Base-by-base conservation (phyloP, 139 green algal genomes). In the Chlamydomonas schloesseri region DNA sequence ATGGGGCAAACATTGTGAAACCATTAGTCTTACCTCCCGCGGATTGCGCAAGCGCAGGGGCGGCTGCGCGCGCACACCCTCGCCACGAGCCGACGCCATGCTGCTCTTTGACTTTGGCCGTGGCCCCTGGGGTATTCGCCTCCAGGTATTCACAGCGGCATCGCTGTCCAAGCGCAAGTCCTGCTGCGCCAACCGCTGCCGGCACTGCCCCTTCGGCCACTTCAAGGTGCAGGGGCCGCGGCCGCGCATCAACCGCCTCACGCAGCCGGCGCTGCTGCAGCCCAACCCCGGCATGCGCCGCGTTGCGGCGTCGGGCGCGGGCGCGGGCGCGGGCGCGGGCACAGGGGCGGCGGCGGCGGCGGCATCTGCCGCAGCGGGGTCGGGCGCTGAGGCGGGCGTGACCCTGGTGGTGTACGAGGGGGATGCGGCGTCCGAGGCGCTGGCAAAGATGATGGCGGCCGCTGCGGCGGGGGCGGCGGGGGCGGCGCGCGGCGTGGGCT, bases 161-260 rank as follows among this genome's bases (percentile, higher is more conserved):
- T 29, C 20, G 0, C 74, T 89, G 55, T 47, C 34, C 13, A 50
- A 62, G 34, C 53, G 76, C 0, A 36, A 67, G 9, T 28, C 21
- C 46, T 89, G 84, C 67, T 89, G 84, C 55, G 75, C 46, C 28
- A 89, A 83, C 57, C 28, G 75, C 73, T 89, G 74, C 69, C 80
- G 80, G 33, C 80, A 86, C 80, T 86, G 80, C 80, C 80, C 80
- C 36, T 86, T 33, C 36, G 80, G 50, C 2, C 80, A 86, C 33
- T 62, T 42, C 50, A 58, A 73, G 53, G 80, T 79, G 47, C 6
- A 20, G 10, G 33, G 14, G 50, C 20, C 55, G 55, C 31, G 33
- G 28, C 47, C 50, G 18, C 80, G 80, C 3, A 1, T 46, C 34
- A 86, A 86, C 67, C 68, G 50, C 47, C 73, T 86, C 23, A 71